Conservation (phyloP, 2,329 filamentous ascomycete genomes). For the Hirsutella minnesotensis region DNA sequence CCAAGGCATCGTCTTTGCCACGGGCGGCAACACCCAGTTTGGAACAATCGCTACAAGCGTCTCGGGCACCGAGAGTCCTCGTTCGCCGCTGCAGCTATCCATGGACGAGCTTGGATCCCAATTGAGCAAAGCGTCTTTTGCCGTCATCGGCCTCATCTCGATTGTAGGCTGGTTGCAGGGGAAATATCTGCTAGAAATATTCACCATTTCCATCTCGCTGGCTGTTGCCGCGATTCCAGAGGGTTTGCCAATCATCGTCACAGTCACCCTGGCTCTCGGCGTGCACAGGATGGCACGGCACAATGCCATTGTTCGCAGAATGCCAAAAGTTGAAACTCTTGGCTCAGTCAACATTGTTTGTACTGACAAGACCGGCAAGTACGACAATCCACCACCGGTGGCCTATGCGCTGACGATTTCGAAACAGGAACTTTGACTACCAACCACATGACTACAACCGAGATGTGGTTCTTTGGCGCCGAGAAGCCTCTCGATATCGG, state of each 20-base stretch:
- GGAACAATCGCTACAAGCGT: constrained; percentile 91
- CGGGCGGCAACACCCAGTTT: constrained; percentile 87
- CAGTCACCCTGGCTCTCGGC: constrained; percentile 86
- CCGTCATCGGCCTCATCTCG: constrained; percentile 86
- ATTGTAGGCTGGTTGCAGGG: constrained; percentile 83
- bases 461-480: constrained; percentile 87
- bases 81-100: constrained; percentile 84
- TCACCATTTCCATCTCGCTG: constrained; percentile 92
- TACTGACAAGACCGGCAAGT: constrained; percentile 82
- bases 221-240: constrained; percentile 95
- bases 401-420: background rate
- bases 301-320: constrained; percentile 86
- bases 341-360: constrained; percentile 99
- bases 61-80: constrained; percentile 86
- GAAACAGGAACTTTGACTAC: constrained; percentile 71
- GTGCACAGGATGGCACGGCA: constrained; percentile 93
- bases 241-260: constrained; percentile 94
- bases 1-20: constrained; percentile 94
- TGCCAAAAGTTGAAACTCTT: constrained; percentile 93
- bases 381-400: background rate
- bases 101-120: constrained; percentile 98
- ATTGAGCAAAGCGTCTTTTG: constrained; percentile 92
- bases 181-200: constrained; percentile 83
- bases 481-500: constrained; percentile 38
- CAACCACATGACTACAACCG: constrained; percentile 96